Conservation (phyloP, 2,329 filamentous ascomycete genomes). For the Cladosporium cucumerinum region DNA sequence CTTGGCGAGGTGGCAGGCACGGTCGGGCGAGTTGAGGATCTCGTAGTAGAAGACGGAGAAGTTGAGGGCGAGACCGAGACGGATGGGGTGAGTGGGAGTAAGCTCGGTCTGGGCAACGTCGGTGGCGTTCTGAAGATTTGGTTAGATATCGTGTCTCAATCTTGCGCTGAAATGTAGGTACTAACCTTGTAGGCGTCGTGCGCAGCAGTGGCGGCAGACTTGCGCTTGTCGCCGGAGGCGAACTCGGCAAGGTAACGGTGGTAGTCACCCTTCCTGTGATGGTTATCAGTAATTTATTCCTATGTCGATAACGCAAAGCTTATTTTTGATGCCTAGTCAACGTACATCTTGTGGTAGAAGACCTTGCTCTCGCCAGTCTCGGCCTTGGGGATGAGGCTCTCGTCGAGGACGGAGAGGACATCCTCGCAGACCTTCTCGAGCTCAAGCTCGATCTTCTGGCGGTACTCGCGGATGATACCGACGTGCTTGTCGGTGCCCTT, state of each 20-base stretch:
- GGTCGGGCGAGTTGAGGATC: conserved; percentile 96
- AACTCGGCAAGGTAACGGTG: conserved; percentile 95
- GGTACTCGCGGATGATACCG: conserved; percentile 90
- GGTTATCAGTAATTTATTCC: conserved; percentile 19
- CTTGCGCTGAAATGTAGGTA: background rate
- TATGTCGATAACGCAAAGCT: background rate
- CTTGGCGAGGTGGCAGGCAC: conserved; percentile 97
- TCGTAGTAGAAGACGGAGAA: conserved; percentile 99
- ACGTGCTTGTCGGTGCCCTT: conserved; percentile 97
- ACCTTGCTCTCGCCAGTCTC: conserved; percentile 98
- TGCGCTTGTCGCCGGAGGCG: conserved; percentile 87
- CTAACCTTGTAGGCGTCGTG: conserved; percentile 97
- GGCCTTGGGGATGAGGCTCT: conserved; percentile 91
- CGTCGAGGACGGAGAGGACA: conserved; percentile 90
- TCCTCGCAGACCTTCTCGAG: conserved; percentile 98
- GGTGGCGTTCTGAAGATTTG: conserved; percentile 71
- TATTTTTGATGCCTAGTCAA: conserved; percentile 25
- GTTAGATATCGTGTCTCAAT: conserved; percentile 15
- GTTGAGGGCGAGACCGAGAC: conserved; percentile 94
- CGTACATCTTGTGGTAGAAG: conserved; percentile 99
- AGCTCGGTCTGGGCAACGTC: conserved; percentile 97
- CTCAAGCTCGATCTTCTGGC: conserved; percentile 96
- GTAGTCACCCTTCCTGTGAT: conserved; percentile 87
- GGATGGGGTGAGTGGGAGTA: conserved; percentile 95
- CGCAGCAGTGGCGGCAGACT: conserved; percentile 79